Evolutionary conservation across 805 yeast genomes (phyloP).

Genomic region (Candida boleticola): DNA sequence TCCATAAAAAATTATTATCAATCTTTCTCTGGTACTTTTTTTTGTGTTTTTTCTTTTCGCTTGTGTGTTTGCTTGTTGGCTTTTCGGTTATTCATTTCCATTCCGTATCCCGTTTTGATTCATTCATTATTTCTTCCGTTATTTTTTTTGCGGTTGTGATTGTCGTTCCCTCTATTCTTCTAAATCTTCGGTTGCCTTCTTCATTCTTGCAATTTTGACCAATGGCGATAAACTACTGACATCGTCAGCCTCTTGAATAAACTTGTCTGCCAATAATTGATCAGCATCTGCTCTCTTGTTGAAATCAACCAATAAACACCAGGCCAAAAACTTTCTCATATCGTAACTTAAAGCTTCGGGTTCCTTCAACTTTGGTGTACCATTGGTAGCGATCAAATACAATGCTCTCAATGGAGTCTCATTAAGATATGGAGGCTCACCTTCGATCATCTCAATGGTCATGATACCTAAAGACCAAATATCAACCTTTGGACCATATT

Average conservation of each 20-base stretch:
- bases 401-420: conserved; percentile 94
- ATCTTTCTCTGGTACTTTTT: background rate
- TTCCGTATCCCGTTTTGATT: too few relatives aligned
- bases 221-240: conserved; percentile 66
- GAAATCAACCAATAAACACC: conserved; percentile 81
- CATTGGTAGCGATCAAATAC: conserved; percentile 92
- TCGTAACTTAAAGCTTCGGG: conserved; percentile 73
- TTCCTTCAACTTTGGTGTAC: conserved; percentile 90
- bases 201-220: conserved; percentile 70
- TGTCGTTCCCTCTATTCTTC: conserved; percentile 1
- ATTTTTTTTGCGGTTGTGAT: background rate
- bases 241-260: conserved; percentile 60
- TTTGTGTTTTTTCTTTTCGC: conserved; percentile 10
- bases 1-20: background rate
- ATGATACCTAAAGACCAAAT: conserved; percentile 98
- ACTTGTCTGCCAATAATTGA: conserved; percentile 65
- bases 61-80: conserved; percentile 29
- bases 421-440: conserved; percentile 96
- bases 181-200: conserved; percentile 41
- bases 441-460: conserved; percentile 98
- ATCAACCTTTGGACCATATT: conserved; percentile 95
- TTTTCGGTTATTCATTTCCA: too few relatives aligned
- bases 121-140: too few relatives aligned
- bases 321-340: conserved; percentile 66
- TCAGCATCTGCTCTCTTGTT: conserved; percentile 77